Evolutionary conservation across 1,139 yeast genomes (phyloP), one percentile per base, ranked within the genome.

Genomic region (Pichia sp.): DNA sequence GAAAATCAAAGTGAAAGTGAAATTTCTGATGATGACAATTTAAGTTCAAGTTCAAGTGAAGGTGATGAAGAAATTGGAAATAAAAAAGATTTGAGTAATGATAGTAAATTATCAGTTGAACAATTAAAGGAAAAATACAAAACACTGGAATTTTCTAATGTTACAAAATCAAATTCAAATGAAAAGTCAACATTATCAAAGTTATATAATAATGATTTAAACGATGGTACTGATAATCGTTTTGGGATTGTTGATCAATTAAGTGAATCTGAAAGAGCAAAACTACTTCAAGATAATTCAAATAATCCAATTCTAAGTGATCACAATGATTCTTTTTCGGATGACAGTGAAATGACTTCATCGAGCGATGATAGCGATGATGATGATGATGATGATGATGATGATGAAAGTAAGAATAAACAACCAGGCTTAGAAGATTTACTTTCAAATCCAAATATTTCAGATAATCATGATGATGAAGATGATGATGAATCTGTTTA

Each of bases 71-170:
- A 36, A 36, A 8, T 11, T 19, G 25, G 18, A 18, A 36, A 11
- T 19, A 36, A 36, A 18, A 19, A 18, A 7, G 16, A 25, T 25
- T 39, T 39, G 42, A 46, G 34, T 13, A 73, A 75, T 53, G 90
- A 85, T 59, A 76, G 77, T 53, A 68, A 77, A 36, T 70, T 88
- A 42, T 73, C 89, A 0, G 77, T 86, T 2, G 91, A 85, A 29
- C 82, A 87, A 61, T 72, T 88, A 52, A 73, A 74, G 41, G 73
- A 73, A 46, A 88, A 88, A 64, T 88, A 88, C 65, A 78, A 84
- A 31, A 68, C 73, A 31, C 58, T 84, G 49, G 76, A 56, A 33
- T 36, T 46, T 3, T 14, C 53, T 6, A 27, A 29, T 7, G 18
- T 34, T 22, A 18, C 16, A 3, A 11, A 10, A 13, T n/a, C 19